Conservation (phyloP, 805 yeast genomes). For the Peterozyma toletana region DNA sequence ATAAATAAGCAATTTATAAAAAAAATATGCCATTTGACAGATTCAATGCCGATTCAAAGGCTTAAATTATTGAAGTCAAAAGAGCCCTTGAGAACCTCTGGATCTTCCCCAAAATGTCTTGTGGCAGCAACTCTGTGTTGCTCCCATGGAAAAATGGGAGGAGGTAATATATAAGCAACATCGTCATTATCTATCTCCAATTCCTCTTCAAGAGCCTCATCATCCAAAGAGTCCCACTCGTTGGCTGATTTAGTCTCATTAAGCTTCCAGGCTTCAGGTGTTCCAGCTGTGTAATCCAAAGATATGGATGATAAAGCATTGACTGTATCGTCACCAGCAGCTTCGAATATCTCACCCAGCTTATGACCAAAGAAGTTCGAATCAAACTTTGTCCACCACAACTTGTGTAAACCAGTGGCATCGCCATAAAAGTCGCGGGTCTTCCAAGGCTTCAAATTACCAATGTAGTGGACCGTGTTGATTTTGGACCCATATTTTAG, state of each 20-base stretch:
- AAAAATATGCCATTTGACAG: constrained; percentile 11
- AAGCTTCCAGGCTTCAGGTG: constrained; percentile 25
- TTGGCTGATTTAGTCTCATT: constrained; percentile 15
- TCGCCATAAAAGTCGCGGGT: constrained; percentile 9
- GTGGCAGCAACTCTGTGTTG: constrained; percentile 2
- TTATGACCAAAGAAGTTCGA: constrained; percentile 8
- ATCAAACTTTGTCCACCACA: constrained; percentile 24
- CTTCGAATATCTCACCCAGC: constrained; percentile 11
- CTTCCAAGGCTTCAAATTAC: constrained; percentile 54
- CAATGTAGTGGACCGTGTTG: constrained; percentile 62
- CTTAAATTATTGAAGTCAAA: constrained; percentile 1
- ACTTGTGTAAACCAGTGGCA: constrained; percentile 13
- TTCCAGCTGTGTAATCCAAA: no score
- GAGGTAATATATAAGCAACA: constrained; percentile 16
- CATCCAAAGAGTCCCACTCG: constrained; percentile 12
- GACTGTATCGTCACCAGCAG: background rate
- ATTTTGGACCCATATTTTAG: constrained; percentile 23
- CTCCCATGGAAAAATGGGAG: constrained; percentile 32
- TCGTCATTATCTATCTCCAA: background rate
- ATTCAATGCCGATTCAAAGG: constrained; percentile 13
- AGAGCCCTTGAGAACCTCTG: constrained; percentile 1
- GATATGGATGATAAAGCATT: no score
- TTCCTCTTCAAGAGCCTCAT: background rate
- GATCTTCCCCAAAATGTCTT: constrained; percentile 4
- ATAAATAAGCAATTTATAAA: no score